These are phyloP conservation scores for Mortierella hygrophila DNA, from an alignment of 192 early-diverging fungal genomes.

Conservation along the genomic window DNA sequence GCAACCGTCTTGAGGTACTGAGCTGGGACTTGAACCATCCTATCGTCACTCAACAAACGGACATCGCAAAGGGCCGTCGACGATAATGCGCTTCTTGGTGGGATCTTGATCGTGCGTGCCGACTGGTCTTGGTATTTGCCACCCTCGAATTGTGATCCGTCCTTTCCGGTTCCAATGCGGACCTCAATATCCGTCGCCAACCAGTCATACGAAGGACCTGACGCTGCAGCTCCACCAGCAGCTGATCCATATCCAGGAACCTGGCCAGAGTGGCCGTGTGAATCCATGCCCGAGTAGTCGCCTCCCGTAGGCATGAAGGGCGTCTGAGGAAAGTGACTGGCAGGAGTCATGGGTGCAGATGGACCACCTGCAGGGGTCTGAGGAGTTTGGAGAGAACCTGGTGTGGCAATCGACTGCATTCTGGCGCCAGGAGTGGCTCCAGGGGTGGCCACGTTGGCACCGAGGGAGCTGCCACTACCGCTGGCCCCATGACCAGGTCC, in stretches of 20 bases:
- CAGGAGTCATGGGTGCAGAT: slow-evolving; percentile 61
- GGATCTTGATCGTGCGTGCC: slow-evolving; percentile 65
- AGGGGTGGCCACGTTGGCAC: slow-evolving; percentile 46
- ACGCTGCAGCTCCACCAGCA: slow-evolving; percentile 11
- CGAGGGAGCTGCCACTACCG: slow-evolving; percentile 25
- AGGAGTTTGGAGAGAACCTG: slow-evolving; percentile 60
- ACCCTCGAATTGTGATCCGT: slow-evolving; percentile 42
- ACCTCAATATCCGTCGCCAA: slow-evolving; percentile 70
- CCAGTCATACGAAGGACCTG: slow-evolving; percentile 59
- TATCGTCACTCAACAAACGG: slow-evolving; percentile 51
- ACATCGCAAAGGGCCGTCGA: slow-evolving; percentile 61
- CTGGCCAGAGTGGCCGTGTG: slow-evolving; percentile 64
- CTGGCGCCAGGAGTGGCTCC: slow-evolving; percentile 52
- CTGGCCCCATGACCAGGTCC: slow-evolving; percentile 18
- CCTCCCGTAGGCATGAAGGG: slow-evolving; percentile 64
- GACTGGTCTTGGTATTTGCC: slow-evolving; percentile 63
- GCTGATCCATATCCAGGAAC: slow-evolving; percentile 52
- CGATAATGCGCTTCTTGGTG: slow-evolving; percentile 46
- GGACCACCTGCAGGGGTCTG: slow-evolving; percentile 58
- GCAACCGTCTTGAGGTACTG: slow-evolving; percentile 66
- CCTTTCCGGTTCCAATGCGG: slow-evolving; percentile 29
- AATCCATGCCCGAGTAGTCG: slow-evolving; percentile 59
- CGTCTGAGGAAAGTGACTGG: slow-evolving; percentile 59
- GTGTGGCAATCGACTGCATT: slow-evolving; percentile 60
- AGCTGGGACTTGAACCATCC: slow-evolving; percentile 45